Evolutionary conservation across 2,329 filamentous ascomycete genomes (phyloP), one percentile per base, ranked within the genome.

Genomic region (Monilinia fructigena): DNA sequence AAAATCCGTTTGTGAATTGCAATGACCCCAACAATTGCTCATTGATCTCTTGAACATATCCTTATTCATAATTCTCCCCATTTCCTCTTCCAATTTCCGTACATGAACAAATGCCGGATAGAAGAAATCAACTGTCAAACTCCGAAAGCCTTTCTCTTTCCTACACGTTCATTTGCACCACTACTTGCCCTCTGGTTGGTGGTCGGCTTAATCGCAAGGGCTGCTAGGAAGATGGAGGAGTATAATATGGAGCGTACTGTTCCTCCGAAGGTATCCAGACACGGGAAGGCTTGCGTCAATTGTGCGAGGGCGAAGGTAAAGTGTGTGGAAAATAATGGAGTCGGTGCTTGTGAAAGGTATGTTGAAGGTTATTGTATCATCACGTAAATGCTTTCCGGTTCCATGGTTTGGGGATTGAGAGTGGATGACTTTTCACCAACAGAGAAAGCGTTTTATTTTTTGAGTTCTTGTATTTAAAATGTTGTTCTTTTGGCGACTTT

Each of bases 281-380:
- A 64, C n/a, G 62, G 62, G 8, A 64, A 64, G 7, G 47, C 63
- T 23, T 65, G 55, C 35, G 56, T 42, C 23, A 52, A 61, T 23
- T 65, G 63, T 65, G 63, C 63, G 6, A 50, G 6, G 28, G 63
- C 63, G 7, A 65, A 65, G 20, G 63, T 65, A 2, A 65, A 65
- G 48, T 65, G 63, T 14, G 48, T 52, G 18, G 45, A 40, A 28
- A 48, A 20, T 20, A 42, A 42, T 28, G 48, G 23, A 14, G 23
- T 40, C n/a, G 35, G 35, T 20, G 55, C 45, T 52, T 65, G 63
- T 23, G 63, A 65, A 61, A 65, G 63, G 63, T 65, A 61, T 45
- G 50, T 23, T 18, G 3, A 31, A 16, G 12, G 42, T n/a, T 11
- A 18, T 35, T 6, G 31, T 6, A 4, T 6, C 2, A 16, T 50